A percentile compares a stretch with the other conserved stretches of the same genome.
Conservation (phyloP, 2,329 filamentous ascomycete genomes). For the Metarhizium sp. region DNA sequence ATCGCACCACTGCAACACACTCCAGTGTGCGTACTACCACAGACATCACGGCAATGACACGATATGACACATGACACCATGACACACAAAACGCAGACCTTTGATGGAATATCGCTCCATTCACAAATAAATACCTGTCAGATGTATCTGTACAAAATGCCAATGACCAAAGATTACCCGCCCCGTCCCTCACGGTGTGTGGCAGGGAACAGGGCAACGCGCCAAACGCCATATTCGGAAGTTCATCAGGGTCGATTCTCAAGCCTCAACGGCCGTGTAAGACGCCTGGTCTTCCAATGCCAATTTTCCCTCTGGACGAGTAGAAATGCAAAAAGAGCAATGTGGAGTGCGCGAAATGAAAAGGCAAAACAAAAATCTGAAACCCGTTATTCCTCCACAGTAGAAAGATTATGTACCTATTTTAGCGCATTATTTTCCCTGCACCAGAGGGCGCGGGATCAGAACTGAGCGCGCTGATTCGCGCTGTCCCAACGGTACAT, state of each 20-base stretch:
- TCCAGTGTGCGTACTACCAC: no score
- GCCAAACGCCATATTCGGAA: conserved; percentile 1
- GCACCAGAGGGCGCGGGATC: not conserved
- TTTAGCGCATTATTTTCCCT: not conserved
- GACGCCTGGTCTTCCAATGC: not conserved
- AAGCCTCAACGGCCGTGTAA: not conserved
- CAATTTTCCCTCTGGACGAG: not conserved
- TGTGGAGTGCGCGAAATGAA: not conserved
- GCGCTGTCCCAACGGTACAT: not conserved
- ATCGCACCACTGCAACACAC: no score
- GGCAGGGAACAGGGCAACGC: not conserved
- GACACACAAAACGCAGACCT: not conserved
- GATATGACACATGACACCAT: not conserved
- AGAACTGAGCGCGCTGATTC: not conserved
- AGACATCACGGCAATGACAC: no score
- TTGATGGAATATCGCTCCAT: not conserved
- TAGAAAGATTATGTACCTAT: not conserved
- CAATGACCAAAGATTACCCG: not conserved
- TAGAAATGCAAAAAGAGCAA: not conserved
- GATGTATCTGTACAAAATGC: conserved; percentile 4
- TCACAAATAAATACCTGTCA: not conserved
- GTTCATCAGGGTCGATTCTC: not conserved
- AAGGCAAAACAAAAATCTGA: not conserved
- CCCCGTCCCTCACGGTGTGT: not conserved
- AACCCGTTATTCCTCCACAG: not conserved